Evolutionary conservation across 441 rosid genomes (phyloP), one percentile per base, ranked within the genome.

Genomic region (Croton setiger): DNA sequence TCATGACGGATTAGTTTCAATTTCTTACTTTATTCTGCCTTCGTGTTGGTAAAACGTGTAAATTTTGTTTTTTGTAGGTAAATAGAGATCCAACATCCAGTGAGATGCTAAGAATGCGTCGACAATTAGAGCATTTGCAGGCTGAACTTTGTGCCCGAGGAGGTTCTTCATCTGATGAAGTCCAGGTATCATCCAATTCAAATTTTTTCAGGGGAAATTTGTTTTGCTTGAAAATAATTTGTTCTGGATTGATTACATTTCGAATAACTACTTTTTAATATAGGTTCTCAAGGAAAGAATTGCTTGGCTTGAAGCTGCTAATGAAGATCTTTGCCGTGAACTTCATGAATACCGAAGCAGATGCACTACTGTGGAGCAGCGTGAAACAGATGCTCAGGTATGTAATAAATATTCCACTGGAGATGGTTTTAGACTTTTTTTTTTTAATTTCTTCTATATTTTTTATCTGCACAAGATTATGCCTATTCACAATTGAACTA

Each of bases 51-150:
- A 48, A 27, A 52, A 60, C 59, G 43, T 64, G 53, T 27, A 58
- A 39, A 39, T 61, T 51, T 18, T 15, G 12, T 36, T 58, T 60
- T 66, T 72, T 55, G 73, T 69, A 95, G 99, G 88, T 92, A 70
- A 95, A 95, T 60, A 84, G 98, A 80, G 99, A 95, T 84, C 98
- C 96, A n/a, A 90, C 85, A 82, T 83, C 97, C 60, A 90, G 78
- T 80, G 97, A 95, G 86, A 95, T 95, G 95, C 83, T 95, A 53
- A 92, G 87, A 79, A 95, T 95, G 98, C 97, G 96, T 9, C 99
- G 90, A 78, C 95, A 92, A 78, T 84, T 95, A 23, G 97, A 92
- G 79, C 83, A 72, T 84, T 78, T 95, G 85, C 98, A 92, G 78
- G 98, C 99, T 52, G 99, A 95, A 83, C 98, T 95, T 76, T 91